Evolutionary conservation across 257 asterid genomes (phyloP).

Genomic region (Nicotiana undulata): DNA sequence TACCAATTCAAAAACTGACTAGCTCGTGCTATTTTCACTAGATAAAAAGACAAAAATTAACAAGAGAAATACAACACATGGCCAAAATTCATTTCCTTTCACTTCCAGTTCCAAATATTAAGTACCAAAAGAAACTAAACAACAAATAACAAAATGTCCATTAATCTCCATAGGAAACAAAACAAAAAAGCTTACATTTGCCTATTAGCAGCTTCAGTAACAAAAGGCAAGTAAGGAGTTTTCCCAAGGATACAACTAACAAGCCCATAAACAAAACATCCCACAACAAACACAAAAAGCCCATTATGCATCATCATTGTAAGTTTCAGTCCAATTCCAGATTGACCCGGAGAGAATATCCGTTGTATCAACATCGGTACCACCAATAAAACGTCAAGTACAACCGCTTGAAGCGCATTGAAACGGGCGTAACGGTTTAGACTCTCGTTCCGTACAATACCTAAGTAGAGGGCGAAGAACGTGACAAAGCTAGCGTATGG

Average conservation of each 20-base stretch:
- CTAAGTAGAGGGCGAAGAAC: constrained; percentile 77
- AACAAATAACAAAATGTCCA: not conserved
- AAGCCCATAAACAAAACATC: constrained; percentile 70
- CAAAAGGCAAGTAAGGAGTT: constrained; percentile 80
- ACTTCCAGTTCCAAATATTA: not conserved
- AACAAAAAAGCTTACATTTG: not conserved
- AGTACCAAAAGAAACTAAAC: not conserved
- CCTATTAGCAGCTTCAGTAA: constrained; percentile 73
- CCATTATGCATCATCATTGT: constrained; percentile 63
- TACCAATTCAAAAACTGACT: too few relatives aligned
- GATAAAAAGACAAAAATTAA: too few relatives aligned
- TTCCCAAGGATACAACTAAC: constrained; percentile 61
- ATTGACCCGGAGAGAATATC: constrained; percentile 60
- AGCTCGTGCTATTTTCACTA: too few relatives aligned
- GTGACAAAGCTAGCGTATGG: constrained; percentile 85
- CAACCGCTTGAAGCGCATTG: constrained; percentile 85
- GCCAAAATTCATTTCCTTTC: not conserved
- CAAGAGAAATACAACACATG: not conserved
- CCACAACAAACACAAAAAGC: constrained; percentile 54
- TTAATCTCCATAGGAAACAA: not conserved
- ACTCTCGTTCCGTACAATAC: constrained; percentile 56
- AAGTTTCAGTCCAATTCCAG: constrained; percentile 53
- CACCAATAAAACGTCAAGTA: constrained; percentile 72
- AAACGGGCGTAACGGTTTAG: constrained; percentile 68
- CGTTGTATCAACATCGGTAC: constrained; percentile 72